phyloP scores from a whole-genome alignment of 148 eudicot species.

The Rhododendron henanense region DNA sequence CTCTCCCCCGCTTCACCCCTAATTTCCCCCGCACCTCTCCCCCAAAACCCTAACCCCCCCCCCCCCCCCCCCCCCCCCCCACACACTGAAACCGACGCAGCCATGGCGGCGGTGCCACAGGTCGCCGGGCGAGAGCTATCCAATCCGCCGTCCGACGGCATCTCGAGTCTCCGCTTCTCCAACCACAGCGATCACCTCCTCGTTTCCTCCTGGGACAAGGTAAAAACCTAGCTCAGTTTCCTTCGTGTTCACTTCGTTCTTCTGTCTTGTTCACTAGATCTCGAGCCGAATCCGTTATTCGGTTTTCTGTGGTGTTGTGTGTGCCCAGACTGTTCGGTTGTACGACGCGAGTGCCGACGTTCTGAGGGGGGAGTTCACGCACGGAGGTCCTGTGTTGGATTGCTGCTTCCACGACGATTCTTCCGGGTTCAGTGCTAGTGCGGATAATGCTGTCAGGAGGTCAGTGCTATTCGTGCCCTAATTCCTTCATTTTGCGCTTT shows the following conservation, averaged over 20 bases:
- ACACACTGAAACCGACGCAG: background rate
- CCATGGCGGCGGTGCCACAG: conserved; percentile 60
- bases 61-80: background rate
- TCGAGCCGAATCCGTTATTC: background rate
- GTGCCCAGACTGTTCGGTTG: conserved; percentile 65
- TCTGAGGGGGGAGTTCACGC: conserved; percentile 82
- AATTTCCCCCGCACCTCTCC: background rate
- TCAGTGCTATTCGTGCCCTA: conserved; percentile 11
- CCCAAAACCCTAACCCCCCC: background rate
- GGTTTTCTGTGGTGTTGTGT: background rate
- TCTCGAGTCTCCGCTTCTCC: conserved; percentile 34
- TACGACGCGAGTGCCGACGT: conserved; percentile 83
- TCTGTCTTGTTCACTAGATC: background rate
- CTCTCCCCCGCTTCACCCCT: background rate
- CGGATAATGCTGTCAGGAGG: conserved; percentile 82
- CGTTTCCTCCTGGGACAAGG: conserved; percentile 95
- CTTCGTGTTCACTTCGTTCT: background rate
- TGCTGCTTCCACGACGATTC: conserved; percentile 95
- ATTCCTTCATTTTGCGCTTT: background rate
- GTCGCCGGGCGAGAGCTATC: conserved; percentile 59
- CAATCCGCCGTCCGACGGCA: conserved; percentile 76
- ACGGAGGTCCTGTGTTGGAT: conserved; percentile 87
- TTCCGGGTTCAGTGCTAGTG: conserved; percentile 80
- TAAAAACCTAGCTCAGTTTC: background rate
- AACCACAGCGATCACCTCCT: conserved; percentile 82